Evolutionary conservation across 495 filamentous ascomycete genomes (phyloP).

Genomic region (Xylaria acuta): DNA sequence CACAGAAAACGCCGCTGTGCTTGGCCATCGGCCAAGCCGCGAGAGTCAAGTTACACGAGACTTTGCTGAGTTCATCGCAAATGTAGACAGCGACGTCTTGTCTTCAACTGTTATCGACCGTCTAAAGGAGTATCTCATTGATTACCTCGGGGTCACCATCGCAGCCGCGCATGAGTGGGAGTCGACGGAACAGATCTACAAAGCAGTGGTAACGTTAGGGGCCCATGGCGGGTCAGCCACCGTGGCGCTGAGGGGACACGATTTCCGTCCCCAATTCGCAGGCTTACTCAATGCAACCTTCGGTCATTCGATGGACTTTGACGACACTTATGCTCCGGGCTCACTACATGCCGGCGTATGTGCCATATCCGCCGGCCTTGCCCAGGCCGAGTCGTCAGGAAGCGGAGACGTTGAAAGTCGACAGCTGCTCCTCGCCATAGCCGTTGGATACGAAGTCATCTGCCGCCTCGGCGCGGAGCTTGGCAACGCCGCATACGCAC

Average conservation of each 20-base stretch:
- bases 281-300: constrained; percentile 21
- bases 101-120: background rate
- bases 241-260: background rate
- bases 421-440: constrained; percentile 24
- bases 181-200: background rate
- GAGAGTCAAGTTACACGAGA: background rate
- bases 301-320: constrained; percentile 30
- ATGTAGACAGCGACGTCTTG: background rate
- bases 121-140: background rate
- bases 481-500: constrained; percentile 13
- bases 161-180: background rate
- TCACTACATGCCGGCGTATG: constrained; percentile 26
- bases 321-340: constrained; percentile 28
- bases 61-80: background rate
- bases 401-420: constrained; percentile 7
- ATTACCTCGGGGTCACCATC: background rate
- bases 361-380: constrained; percentile 24
- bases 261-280: background rate
- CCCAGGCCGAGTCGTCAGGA: constrained; percentile 23
- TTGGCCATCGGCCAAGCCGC: background rate
- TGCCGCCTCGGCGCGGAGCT: constrained; percentile 13
- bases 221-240: constrained; percentile 2
- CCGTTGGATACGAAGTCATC: constrained; percentile 28
- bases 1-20: background rate
- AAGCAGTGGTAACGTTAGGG: background rate